Conservation (phyloP, 106 monocot genomes). For the Gastrodia elata region DNA sequence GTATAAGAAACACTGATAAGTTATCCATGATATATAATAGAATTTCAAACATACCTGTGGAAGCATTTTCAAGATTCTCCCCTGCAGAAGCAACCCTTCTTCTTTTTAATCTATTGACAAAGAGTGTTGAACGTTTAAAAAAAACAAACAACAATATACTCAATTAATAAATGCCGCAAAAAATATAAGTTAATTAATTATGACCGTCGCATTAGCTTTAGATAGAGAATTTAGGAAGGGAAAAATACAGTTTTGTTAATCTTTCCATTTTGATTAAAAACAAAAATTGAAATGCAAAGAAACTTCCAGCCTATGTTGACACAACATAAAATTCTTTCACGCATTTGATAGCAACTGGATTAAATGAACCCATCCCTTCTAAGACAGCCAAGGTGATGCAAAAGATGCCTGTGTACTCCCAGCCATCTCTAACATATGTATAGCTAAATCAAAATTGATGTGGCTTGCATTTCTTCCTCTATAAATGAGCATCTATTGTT, state of each 20-base stretch:
- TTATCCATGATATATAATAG: background rate
- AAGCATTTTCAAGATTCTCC: slow-evolving; percentile 16
- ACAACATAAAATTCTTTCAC: background rate
- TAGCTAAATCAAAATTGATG: background rate
- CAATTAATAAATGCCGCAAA: background rate
- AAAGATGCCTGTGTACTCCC: background rate
- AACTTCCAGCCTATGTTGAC: background rate
- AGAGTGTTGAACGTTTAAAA: background rate
- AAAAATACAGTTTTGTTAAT: background rate
- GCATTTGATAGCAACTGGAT: background rate
- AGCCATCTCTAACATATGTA: background rate
- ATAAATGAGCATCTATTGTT: background rate
- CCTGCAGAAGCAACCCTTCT: slow-evolving; percentile 22
- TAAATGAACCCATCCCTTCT: background rate
- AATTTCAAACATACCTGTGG: slow-evolving; percentile 10
- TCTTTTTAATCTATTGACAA: slow-evolving; percentile 18
- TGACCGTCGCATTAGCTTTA: background rate
- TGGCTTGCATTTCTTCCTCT: background rate
- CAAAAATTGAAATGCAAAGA: background rate
- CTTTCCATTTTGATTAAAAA: background rate
- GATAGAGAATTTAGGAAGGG: background rate
- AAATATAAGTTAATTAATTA: background rate
- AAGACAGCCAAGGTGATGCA: background rate
- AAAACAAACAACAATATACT: background rate
- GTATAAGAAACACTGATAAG: background rate